phyloP scores from a whole-genome alignment of 2,329 filamentous ascomycete species.

The Rutstroemia sp. region DNA sequence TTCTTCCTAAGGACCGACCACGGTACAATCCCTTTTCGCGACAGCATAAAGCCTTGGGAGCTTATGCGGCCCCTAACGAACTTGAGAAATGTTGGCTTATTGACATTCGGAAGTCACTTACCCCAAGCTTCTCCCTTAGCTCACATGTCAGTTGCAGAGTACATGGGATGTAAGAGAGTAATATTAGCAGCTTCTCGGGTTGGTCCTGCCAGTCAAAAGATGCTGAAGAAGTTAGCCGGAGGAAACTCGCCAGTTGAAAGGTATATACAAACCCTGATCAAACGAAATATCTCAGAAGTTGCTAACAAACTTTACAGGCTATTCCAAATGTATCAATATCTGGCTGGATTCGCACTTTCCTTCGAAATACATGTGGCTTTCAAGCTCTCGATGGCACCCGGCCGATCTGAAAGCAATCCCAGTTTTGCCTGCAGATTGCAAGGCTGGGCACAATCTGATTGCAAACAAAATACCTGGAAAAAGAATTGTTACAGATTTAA shows the following conservation, averaged over 20 bases:
- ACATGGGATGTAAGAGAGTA: too few species aligned
- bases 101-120: background rate
- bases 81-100: background rate
- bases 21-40: background rate
- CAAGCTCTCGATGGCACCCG: background rate
- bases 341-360: background rate
- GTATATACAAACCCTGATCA: background rate
- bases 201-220: background rate
- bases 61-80: background rate
- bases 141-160: background rate
- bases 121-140: background rate
- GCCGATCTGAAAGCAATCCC: too few species aligned
- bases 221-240: background rate
- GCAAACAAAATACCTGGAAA: too few species aligned
- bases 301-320: background rate
- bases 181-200: background rate
- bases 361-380: background rate
- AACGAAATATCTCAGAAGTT: background rate
- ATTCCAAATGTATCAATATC: background rate
- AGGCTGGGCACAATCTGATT: too few species aligned
- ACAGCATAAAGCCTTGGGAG: background rate
- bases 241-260: background rate
- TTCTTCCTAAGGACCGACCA: accelerated
- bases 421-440: too few species aligned
- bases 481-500: too few species aligned